phyloP scores from a whole-genome alignment of 1,284 basidiomycete genomes.

The Ceraceosorus guamensis region DNA sequence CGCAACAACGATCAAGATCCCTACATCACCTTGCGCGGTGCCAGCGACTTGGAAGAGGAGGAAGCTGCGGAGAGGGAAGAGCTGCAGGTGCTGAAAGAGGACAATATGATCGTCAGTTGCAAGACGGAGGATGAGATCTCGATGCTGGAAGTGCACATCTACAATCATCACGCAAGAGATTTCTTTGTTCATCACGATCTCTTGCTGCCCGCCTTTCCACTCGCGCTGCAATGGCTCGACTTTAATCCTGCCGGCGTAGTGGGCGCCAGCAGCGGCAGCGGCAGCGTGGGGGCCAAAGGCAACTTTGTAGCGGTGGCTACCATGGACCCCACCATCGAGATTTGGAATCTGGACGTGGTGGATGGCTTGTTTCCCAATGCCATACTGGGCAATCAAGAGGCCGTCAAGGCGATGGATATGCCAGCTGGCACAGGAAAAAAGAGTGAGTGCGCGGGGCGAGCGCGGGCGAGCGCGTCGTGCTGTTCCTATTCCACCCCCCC shows the following conservation, averaged over 20 bases:
- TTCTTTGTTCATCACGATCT: slow-evolving; percentile 96
- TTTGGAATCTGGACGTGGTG: slow-evolving; percentile 90
- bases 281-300: slow-evolving; percentile 56
- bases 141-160: slow-evolving; percentile 63
- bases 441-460: slow-evolving; percentile 17
- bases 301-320: slow-evolving; percentile 95
- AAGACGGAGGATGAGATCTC: slow-evolving; percentile 97
- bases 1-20: slow-evolving; percentile 89
- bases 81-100: slow-evolving; percentile 77
- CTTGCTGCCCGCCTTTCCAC: slow-evolving; percentile 92
- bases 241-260: slow-evolving; percentile 63
- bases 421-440: slow-evolving; percentile 46
- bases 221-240: slow-evolving; percentile 98
- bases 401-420: slow-evolving; percentile 27
- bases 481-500: slow-evolving; percentile 58
- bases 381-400: slow-evolving; percentile 73
- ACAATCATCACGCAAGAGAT: slow-evolving; percentile 53
- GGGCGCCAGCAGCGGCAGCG: slow-evolving; percentile 21
- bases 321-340: slow-evolving; percentile 95
- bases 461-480: slow-evolving; percentile 53
- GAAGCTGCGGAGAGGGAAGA: slow-evolving; percentile 77
- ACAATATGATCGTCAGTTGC: slow-evolving; percentile 84
- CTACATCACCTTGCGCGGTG: slow-evolving; percentile 88
- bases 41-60: slow-evolving; percentile 57
- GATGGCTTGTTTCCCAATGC: slow-evolving; percentile 91